Percentiles rank a stretch among this genome's conserved stretches.
Conservation (phyloP, 441 rosid species). For the Pelargonium cotyledonis region DNA sequence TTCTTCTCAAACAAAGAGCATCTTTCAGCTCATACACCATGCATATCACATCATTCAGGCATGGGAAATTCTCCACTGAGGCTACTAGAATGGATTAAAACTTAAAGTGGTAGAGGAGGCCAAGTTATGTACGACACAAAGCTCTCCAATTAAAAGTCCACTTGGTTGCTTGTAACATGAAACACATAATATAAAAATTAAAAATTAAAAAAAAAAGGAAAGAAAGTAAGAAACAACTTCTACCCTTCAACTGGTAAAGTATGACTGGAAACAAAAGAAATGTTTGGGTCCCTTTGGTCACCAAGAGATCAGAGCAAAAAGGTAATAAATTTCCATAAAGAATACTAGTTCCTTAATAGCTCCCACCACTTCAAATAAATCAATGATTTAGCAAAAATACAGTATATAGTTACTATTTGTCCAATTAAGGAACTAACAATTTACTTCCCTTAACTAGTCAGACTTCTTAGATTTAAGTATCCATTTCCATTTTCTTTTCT, state of each 20-base stretch:
- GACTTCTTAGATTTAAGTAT: background rate
- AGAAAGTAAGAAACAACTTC: too few relatives aligned
- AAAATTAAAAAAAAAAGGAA: too few relatives aligned
- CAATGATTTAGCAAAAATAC: background rate
- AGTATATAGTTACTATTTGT: background rate
- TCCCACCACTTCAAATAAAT: background rate
- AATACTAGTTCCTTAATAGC: background rate
- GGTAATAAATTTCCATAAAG: background rate
- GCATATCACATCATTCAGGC: conserved; percentile 29
- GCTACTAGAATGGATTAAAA: background rate
- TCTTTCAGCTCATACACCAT: conserved; percentile 34
- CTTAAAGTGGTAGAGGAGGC: background rate
- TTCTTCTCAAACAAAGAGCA: conserved; percentile 28
- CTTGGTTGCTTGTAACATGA: background rate
- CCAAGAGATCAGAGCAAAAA: background rate
- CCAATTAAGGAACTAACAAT: background rate
- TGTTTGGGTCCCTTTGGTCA: too few relatives aligned
- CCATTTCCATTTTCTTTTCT: background rate
- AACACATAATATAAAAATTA: background rate
- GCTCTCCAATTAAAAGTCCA: background rate
- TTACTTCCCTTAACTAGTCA: background rate
- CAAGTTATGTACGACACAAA: background rate
- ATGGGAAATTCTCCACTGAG: conserved; percentile 36
- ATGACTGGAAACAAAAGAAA: background rate
- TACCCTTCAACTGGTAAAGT: too few relatives aligned